A percentile compares a stretch with the other conserved stretches of the same genome.
These are phyloP conservation scores for Cercospora nicotianae DNA, from an alignment of 2,329 filamentous ascomycete species.

Conservation along the genomic window DNA sequence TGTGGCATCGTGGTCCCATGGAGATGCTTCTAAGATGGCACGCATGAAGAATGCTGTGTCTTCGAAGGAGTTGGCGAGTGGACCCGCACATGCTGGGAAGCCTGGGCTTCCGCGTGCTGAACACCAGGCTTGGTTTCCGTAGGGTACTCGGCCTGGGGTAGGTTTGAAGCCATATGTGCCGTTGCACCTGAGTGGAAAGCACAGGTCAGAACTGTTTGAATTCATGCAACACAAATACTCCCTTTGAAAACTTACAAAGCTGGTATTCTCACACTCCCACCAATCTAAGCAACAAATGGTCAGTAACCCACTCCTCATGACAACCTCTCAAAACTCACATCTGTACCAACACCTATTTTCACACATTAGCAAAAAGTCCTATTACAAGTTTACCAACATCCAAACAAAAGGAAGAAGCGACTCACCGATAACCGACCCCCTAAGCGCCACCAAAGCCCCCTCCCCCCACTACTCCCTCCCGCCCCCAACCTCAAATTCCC, in stretches of 20 bases:
- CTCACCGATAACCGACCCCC: conserved; percentile 55
- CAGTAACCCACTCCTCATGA: background rate
- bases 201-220: no score
- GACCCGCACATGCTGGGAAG: conserved; percentile 36
- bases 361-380: background rate
- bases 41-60: conserved; percentile 31
- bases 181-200: conserved; percentile 49
- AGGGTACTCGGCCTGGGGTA: conserved; percentile 20
- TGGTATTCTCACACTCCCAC: conserved; percentile 67
- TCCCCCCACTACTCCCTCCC: conserved; percentile 69
- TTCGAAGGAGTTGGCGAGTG: conserved; percentile 32
- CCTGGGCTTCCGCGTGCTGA: conserved; percentile 44
- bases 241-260: conserved; percentile 61
- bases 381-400: no score
- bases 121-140: conserved; percentile 41
- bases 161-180: conserved; percentile 37
- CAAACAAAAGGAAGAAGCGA: background rate
- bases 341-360: background rate
- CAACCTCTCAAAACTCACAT: background rate
- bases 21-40: conserved; percentile 24
- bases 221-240: no score
- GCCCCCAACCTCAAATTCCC: conserved; percentile 60
- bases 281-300: background rate
- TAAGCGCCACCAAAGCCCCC: conserved; percentile 59
- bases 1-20: conserved; percentile 32